These are phyloP conservation scores for Primulina huaijiensis DNA, from an alignment of 257 asterid species.

Conservation along the genomic window DNA sequence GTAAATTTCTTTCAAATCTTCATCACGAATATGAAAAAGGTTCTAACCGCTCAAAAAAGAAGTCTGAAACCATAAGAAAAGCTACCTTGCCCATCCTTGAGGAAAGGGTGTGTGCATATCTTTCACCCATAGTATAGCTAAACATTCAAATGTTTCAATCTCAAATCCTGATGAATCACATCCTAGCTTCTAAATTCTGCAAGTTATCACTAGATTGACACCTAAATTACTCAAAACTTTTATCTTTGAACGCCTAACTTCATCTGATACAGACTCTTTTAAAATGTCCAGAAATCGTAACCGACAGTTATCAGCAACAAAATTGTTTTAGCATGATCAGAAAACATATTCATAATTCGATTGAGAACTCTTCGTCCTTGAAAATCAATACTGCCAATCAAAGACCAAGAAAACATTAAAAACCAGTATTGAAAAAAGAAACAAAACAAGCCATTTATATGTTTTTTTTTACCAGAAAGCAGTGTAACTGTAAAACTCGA, in stretches of 20 bases:
- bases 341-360: not conserved
- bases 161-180: not conserved
- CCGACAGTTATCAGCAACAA: not conserved
- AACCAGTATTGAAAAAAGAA: not conserved
- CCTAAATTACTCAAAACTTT: not conserved
- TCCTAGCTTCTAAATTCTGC: not conserved
- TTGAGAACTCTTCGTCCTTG: not conserved
- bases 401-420: not conserved
- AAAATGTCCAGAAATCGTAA: not conserved
- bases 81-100: not conserved
- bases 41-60: not conserved
- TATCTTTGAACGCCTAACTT: conserved; percentile 4
- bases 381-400: conserved; percentile 1
- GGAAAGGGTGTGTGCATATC: not conserved
- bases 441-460: not conserved
- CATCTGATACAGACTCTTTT: too few species aligned
- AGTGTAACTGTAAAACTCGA: conserved; percentile 87
- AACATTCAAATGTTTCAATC: not conserved
- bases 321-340: not conserved
- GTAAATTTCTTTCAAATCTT: not conserved
- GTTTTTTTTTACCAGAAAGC: conserved; percentile 68
- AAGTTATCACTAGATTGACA: not conserved
- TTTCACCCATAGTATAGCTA: not conserved
- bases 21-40: not conserved
- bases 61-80: not conserved